Evolutionary conservation across 345 rosid genomes (phyloP).

Genomic region (Corchorus capsularis): DNA sequence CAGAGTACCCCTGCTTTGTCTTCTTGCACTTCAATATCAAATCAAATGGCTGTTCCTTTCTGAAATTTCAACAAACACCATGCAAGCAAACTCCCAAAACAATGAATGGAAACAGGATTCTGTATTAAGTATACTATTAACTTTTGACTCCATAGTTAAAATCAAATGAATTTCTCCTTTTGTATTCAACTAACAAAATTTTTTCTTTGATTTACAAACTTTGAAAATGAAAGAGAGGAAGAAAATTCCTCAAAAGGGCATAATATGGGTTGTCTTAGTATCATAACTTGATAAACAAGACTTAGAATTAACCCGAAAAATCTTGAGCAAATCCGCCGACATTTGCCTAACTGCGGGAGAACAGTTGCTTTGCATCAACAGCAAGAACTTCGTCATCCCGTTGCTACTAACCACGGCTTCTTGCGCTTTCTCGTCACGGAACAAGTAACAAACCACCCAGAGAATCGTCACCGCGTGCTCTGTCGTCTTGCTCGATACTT

Average conservation of each 20-base stretch:
- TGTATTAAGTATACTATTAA: too few relatives aligned
- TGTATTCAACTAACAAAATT: conserved; percentile 48
- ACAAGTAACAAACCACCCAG: conserved; percentile 76
- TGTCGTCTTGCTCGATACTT: conserved; percentile 72
- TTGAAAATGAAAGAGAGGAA: background rate
- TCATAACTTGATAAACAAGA: conserved; percentile 66
- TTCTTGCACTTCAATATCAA: conserved; percentile 6
- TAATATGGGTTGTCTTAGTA: conserved; percentile 91
- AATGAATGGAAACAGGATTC: background rate
- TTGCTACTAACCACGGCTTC: conserved; percentile 68
- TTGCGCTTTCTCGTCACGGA: conserved; percentile 56
- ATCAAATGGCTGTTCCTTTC: background rate
- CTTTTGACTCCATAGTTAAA: background rate
- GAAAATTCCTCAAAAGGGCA: conserved; percentile 62
- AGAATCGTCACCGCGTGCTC: conserved; percentile 80
- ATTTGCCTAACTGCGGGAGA: conserved; percentile 70
- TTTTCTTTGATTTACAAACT: conserved; percentile 45
- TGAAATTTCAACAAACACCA: background rate
- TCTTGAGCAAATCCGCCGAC: conserved; percentile 71
- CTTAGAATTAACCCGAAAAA: conserved; percentile 53
- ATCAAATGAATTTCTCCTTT: conserved; percentile 25
- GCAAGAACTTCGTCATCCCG: conserved; percentile 68
- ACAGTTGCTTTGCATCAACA: conserved; percentile 87
- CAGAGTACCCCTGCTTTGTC: background rate
- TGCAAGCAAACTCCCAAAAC: background rate